A percentile compares a stretch with the other conserved stretches of the same genome.
These are phyloP conservation scores for Penicillium verrucosum DNA, from an alignment of 2,329 filamentous ascomycete species.

Conservation along the genomic window DNA sequence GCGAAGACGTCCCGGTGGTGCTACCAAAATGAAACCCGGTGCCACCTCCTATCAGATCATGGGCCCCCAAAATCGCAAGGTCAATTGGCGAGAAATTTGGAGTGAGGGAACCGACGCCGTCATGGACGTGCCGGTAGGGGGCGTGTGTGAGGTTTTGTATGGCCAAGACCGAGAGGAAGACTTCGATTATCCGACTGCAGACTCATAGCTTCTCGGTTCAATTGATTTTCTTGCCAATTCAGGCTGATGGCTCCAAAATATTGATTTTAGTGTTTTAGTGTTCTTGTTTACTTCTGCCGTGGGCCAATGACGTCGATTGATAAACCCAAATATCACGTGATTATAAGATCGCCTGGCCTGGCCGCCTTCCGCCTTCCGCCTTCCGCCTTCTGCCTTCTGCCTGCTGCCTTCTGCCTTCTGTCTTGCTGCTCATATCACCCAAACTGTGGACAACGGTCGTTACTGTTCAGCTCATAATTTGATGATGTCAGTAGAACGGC, in stretches of 20 bases:
- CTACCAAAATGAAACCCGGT: slow-evolving; percentile 42
- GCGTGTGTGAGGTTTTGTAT: slow-evolving; percentile 92
- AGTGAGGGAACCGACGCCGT: slow-evolving; percentile 92
- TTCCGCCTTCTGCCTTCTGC: not conserved
- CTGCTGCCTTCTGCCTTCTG: not conserved
- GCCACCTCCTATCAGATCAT: slow-evolving; percentile 43
- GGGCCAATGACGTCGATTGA: slow-evolving; percentile 3
- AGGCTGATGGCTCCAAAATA: not conserved
- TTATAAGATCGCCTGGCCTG: not conserved
- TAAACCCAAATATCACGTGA: not conserved
- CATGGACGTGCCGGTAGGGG: slow-evolving; percentile 92
- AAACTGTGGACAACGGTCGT: not conserved
- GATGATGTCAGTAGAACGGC: slow-evolving; percentile 16
- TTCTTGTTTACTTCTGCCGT: not conserved
- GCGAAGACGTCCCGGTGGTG: slow-evolving; percentile 47
- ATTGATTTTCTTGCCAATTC: not conserved
- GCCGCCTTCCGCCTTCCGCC: slow-evolving; percentile 1
- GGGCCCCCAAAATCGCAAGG: slow-evolving; percentile 42
- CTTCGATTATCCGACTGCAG: slow-evolving; percentile 11
- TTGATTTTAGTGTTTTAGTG: not conserved
- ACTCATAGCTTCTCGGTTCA: slow-evolving; percentile 7
- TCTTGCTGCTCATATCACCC: not conserved
- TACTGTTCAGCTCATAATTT: not conserved
- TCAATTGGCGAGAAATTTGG: slow-evolving; percentile 82
- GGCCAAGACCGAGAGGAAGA: slow-evolving; percentile 55